A percentile compares a stretch with the other conserved stretches of the same genome.
phyloP scores from a whole-genome alignment of 352 stramenopile species.

The Phytophthora megakarya region DNA sequence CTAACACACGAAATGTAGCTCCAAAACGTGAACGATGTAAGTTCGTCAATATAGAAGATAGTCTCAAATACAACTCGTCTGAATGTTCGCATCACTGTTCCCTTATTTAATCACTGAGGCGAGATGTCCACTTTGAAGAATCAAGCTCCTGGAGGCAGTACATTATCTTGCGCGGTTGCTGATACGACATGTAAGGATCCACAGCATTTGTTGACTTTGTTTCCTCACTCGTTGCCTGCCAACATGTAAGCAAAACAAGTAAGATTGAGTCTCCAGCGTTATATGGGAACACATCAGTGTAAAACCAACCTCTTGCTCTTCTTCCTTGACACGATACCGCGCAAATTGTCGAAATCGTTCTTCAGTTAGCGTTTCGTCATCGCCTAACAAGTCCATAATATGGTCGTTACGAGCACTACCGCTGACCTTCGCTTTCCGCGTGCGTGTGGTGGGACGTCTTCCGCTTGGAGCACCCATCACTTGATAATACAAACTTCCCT shows the following conservation, averaged over 20 bases:
- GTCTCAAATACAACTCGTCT: neutral
- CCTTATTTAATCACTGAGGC: neutral
- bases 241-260: neutral
- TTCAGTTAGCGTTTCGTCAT: slow-evolving; percentile 67
- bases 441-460: neutral
- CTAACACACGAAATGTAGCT: slow-evolving; percentile 17
- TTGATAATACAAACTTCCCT: slow-evolving; percentile 72
- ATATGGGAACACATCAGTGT: neutral
- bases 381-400: slow-evolving; percentile 42
- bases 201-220: slow-evolving; percentile 32
- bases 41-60: neutral
- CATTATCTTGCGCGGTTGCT: slow-evolving; percentile 58
- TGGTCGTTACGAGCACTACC: slow-evolving; percentile 1
- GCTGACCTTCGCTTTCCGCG: neutral
- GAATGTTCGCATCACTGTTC: neutral
- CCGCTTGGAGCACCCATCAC: slow-evolving; percentile 26
- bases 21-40: neutral
- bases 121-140: slow-evolving; percentile 40
- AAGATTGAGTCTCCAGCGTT: neutral
- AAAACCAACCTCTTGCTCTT: slow-evolving; percentile 34
- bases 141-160: slow-evolving; percentile 65
- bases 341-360: slow-evolving; percentile 73
- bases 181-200: slow-evolving; percentile 70
- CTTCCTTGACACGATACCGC: slow-evolving; percentile 60
- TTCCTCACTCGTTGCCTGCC: slow-evolving; percentile 24